Evolutionary conservation across 768 basidiomycete genomes (phyloP), one percentile per base, ranked within the genome.

Genomic region (Termitomyces sp.): DNA sequence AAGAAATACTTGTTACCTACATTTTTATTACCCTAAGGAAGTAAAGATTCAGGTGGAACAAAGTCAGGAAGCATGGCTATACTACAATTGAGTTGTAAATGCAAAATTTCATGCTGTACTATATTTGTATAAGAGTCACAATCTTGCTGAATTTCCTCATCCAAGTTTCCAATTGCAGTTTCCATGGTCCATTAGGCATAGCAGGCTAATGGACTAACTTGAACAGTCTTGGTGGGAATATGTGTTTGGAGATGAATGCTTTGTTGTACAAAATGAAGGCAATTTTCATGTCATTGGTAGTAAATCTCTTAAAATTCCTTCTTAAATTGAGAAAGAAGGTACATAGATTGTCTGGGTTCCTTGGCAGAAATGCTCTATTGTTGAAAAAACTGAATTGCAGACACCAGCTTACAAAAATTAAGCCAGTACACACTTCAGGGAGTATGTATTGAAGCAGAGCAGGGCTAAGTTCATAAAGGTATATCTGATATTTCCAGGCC

Each of bases 351-450:
- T 58, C 42, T 30, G 12, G 24, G 37, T 56, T 50, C 8, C 47
- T 57, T 3, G 4, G 36, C 20, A 15, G 58, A 24, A 27, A 72
- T 67, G 1, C 45, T 45, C 2, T 58, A 53, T 24, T 71, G 74
- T 22, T 66, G 57, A 3, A 74, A 36, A 11, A 74, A 58, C 6
- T 54, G 62, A 2, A 71, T 64, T 0, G 55, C 70, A 18, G 34
- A 36, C 12, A 70, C 68, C 20, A 70, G 55, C 42, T 72, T 68
- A 65, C 72, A 75, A 54, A 61, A 73, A 46, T 71, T 57, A 13
- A n/a, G 13, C 53, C 62, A 75, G 41, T 68, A 72, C 20, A 72
- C 20, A 18, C 47, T 13, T 62, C 27, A 2, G 69, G 72, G 0
- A 73, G 67, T 31, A 72, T n/a, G 49, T 54, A 20, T 74, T 57